Conservation (phyloP, 106 monocot species). For the Posidonia australis region DNA sequence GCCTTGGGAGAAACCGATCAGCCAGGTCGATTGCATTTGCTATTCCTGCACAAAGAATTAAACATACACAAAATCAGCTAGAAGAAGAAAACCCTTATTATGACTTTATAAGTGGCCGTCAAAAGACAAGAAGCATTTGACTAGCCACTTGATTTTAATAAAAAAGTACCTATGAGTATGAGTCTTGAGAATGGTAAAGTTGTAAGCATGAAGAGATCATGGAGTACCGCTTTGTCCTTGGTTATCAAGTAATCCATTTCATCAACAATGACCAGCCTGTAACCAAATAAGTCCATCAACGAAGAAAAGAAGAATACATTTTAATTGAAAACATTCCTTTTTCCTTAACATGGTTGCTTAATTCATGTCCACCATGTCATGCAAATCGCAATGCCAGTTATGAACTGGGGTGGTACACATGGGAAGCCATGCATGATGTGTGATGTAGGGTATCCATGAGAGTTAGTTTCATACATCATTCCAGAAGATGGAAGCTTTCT, state of each 20-base stretch:
- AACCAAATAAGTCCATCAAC: neutral
- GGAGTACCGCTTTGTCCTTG: conserved; percentile 71
- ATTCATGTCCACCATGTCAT: no score
- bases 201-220: conserved; percentile 96
- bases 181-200: conserved; percentile 68
- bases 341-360: no score
- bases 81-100: neutral
- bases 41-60: conserved; percentile 46
- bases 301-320: neutral
- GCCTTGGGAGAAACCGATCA: conserved; percentile 91
- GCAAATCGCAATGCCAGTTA: no score
- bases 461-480: conserved; percentile 52
- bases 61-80: conserved; percentile 6
- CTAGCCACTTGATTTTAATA: neutral
- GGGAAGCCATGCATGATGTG: neutral
- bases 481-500: conserved; percentile 15
- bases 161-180: conserved; percentile 74
- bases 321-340: neutral
- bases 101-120: neutral
- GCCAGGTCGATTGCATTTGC: conserved; percentile 95
- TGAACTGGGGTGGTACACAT: no score
- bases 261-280: conserved; percentile 49
- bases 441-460: neutral
- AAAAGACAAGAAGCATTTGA: neutral
- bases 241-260: conserved; percentile 98